Evolutionary conservation across 345 rosid genomes (phyloP), one percentile per base, ranked within the genome.

Genomic region (Ceriops tagal): DNA sequence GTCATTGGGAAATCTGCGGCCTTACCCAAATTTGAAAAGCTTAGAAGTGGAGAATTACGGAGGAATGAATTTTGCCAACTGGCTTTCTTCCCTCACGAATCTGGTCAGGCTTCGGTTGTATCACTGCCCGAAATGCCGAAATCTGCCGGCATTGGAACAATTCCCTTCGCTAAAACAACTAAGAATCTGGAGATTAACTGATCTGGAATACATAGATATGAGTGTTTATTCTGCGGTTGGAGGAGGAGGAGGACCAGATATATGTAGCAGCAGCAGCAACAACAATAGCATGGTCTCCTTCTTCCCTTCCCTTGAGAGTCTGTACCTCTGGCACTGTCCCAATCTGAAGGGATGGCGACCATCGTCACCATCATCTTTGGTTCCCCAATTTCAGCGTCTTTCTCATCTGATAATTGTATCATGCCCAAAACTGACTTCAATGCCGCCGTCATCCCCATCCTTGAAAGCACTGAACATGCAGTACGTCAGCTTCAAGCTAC

Each of bases 181-280:
- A 24, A 0, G 1, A 0, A 24, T 24, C 26, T 0, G 26, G 1
- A 0, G 27, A 5, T 30, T 73, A n/a, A 13, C 46, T 1, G 62
- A 60, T 37, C 35, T 73, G 60, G 68, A 73, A 46, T 73, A 67
- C 58, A 43, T 73, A 62, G 71, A 73, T 34, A 39, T 49, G n/a
- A 9, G 24, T 5, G 43, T 2, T 30, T 8, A n/a, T 31, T 32
- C 6, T 37, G 43, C 2, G 43, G 43, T 37, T 11, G 56, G 19
- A 8, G 13, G 28, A 0, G 26, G 26, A 24, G 10, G 4, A 27
- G n/a, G 16, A 30, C 1, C 39, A 22, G 8, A 6, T 6, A 35
- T 35, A 0, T 35, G 46, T 11, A 39, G 46, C 46, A 39, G 13
- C 26, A 24, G 26, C 46, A 39, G 15, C 46, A 39, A 39, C 46